Conservation (phyloP, 2,329 filamentous ascomycete genomes). For the Arachnomyces sp. region DNA sequence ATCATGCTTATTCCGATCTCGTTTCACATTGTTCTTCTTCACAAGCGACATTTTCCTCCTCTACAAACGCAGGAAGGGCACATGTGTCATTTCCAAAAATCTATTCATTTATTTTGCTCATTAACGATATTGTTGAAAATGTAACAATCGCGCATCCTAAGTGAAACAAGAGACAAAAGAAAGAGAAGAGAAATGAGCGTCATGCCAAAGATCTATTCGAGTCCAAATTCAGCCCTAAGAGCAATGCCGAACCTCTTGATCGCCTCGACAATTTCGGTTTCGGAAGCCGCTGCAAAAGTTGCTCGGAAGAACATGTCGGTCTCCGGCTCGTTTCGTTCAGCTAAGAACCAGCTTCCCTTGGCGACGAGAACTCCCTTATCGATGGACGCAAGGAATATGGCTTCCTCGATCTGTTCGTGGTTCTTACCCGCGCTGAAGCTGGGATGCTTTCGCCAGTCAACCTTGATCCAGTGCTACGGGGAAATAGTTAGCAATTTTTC, state of each 20-base stretch:
- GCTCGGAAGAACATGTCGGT: constrained; percentile 75
- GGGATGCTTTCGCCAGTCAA: constrained; percentile 41
- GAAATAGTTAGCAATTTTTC: constrained; percentile 3
- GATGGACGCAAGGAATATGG: constrained; percentile 72
- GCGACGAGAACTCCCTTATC: constrained; percentile 70
- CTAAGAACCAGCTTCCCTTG: constrained; percentile 84
- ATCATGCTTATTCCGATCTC: too few relatives aligned
- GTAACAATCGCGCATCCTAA: neutral
- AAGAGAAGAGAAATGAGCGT: neutral
- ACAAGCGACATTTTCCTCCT: too few relatives aligned
- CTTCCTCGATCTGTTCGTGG: constrained; percentile 59
- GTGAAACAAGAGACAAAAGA: neutral
- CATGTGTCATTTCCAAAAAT: too few relatives aligned
- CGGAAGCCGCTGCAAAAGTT: constrained; percentile 75
- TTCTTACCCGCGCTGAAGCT: constrained; percentile 27
- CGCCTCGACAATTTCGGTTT: constrained; percentile 61
- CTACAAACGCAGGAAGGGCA: too few relatives aligned
- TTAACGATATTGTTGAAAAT: too few relatives aligned
- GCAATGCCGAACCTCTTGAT: constrained; percentile 69
- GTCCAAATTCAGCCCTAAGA: constrained; percentile 53
- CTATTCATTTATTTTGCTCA: too few relatives aligned
- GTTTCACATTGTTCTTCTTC: too few relatives aligned
- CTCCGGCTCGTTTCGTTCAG: constrained; percentile 53
- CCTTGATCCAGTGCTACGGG: constrained; percentile 39
- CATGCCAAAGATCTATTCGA: constrained; percentile 22